Evolutionary conservation across 1,284 basidiomycete species (phyloP).

Genomic region (Austropuccinia psidii): DNA sequence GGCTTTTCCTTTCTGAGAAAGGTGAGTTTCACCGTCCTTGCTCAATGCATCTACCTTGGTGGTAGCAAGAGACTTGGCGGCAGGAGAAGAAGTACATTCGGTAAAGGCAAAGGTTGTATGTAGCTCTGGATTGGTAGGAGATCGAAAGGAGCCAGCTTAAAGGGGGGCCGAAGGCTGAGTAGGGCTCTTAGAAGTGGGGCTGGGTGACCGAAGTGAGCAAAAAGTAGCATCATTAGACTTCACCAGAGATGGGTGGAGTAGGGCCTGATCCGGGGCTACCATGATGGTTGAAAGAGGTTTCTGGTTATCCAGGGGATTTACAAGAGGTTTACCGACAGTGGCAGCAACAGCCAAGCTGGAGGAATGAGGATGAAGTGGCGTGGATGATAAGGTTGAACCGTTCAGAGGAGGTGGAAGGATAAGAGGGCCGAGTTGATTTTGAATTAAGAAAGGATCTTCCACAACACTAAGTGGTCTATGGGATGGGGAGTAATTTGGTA

Average conservation of each 20-base stretch:
- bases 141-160: no score
- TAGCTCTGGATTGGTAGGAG: background rate
- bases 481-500: background rate
- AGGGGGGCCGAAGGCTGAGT: background rate
- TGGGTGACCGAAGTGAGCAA: background rate
- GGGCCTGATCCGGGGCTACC: background rate
- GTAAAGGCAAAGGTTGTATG: background rate
- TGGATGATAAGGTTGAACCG: background rate
- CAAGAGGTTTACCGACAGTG: background rate
- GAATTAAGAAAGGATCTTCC: no score
- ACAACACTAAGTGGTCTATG: constrained; percentile 2
- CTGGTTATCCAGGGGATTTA: background rate
- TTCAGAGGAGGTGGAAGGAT: background rate
- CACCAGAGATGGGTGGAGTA: no score
- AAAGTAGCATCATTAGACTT: no score
- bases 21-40: constrained; percentile 5
- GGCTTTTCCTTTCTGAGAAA: background rate
- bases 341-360: background rate
- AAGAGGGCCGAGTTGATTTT: background rate
- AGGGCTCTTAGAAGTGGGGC: background rate
- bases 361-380: no score
- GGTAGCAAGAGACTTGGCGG: background rate
- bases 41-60: background rate
- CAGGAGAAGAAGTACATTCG: no score
- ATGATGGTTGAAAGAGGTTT: background rate